phyloP scores from a whole-genome alignment of 345 rosid genomes.

The Brassica carinata region DNA sequence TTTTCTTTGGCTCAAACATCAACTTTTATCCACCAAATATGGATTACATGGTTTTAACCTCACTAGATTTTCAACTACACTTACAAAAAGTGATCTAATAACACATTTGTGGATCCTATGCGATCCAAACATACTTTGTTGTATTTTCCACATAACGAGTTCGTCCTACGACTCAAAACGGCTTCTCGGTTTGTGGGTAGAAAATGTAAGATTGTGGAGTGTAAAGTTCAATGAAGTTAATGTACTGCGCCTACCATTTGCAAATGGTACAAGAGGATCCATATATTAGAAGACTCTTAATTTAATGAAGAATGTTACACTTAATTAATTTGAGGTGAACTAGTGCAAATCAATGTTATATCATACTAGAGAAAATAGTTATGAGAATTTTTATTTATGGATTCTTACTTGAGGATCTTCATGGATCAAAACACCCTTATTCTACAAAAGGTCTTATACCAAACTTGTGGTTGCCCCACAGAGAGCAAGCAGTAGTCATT shows the following conservation, averaged over 20 bases:
- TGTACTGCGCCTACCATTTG: neutral
- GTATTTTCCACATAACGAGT: too few species aligned
- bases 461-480: constrained; percentile 14
- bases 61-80: too few species aligned
- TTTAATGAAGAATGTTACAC: neutral
- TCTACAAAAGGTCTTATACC: constrained; percentile 15
- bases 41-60: too few species aligned
- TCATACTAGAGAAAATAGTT: neutral
- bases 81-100: too few species aligned
- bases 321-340: neutral
- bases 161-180: too few species aligned
- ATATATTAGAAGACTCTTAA: neutral
- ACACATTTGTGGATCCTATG: too few species aligned
- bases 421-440: neutral
- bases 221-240: neutral
- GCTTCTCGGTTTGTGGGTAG: neutral
- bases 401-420: neutral
- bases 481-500: constrained; percentile 10
- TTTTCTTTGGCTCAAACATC: too few species aligned
- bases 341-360: neutral
- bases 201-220: neutral
- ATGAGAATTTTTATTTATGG: neutral
- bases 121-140: too few species aligned
- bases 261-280: neutral
- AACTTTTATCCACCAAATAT: too few species aligned